phyloP scores from a whole-genome alignment of 345 rosid species.

The Noccaea caerulescens region DNA sequence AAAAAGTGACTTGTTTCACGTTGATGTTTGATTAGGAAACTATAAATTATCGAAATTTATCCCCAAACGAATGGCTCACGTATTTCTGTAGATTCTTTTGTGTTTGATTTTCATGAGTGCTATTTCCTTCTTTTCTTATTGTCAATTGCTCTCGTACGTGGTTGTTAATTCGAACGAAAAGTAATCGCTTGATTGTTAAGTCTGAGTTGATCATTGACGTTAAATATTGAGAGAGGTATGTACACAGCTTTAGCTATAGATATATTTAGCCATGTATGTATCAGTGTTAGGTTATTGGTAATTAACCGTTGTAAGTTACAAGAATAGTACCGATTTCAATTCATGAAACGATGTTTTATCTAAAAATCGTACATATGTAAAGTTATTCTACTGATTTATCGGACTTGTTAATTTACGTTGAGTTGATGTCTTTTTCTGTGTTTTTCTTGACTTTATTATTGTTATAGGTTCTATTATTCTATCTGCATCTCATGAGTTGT shows the following conservation, averaged over 20 bases:
- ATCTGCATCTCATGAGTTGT: neutral
- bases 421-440: neutral
- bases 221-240: neutral
- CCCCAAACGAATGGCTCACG: slow-evolving; percentile 4
- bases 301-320: neutral
- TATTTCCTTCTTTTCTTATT: slow-evolving; percentile 10
- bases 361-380: neutral
- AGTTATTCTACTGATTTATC: slow-evolving; percentile 2
- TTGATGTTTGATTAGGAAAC: slow-evolving; percentile 2
- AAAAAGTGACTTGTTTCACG: slow-evolving; percentile 7
- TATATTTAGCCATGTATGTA: neutral
- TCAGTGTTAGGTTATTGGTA: neutral
- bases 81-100: neutral
- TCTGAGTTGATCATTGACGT: neutral
- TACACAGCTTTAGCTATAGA: neutral
- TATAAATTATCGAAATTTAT: slow-evolving; percentile 1
- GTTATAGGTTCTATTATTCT: neutral
- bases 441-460: neutral
- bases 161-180: slow-evolving; percentile 4
- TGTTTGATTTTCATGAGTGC: slow-evolving; percentile 19
- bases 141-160: neutral
- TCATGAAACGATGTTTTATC: neutral
- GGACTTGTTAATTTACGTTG: neutral
- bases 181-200: slow-evolving; percentile 4
- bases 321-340: neutral